phyloP scores from a whole-genome alignment of 2,329 filamentous ascomycete genomes.

The Gyromitra esculenta region DNA sequence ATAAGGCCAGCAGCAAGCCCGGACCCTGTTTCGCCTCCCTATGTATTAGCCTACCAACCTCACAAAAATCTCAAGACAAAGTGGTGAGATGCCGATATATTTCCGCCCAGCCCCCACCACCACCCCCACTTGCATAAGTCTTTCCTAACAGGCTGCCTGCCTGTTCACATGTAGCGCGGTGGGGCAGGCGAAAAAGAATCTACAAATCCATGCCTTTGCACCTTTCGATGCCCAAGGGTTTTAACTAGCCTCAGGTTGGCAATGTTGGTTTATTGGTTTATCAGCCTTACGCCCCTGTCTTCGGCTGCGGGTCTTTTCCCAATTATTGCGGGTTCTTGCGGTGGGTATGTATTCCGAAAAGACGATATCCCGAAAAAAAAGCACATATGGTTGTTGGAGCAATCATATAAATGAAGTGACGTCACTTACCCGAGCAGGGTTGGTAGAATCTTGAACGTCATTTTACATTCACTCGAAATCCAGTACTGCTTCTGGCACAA shows the following conservation, averaged over 20 bases:
- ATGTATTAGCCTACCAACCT: background rate
- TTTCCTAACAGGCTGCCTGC: background rate
- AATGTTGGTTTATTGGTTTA: background rate
- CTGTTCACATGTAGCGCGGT: background rate
- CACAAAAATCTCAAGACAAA: background rate
- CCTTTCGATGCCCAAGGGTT: background rate
- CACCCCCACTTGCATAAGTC: background rate
- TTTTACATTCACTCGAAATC: background rate
- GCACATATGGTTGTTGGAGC: background rate
- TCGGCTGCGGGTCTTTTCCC: background rate
- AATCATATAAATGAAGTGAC: background rate
- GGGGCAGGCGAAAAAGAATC: background rate
- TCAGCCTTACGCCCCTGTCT: background rate
- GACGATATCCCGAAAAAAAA: background rate
- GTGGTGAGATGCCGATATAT: background rate
- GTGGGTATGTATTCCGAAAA: background rate
- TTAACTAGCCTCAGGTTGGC: background rate
- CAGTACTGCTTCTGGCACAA: background rate
- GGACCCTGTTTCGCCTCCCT: background rate
- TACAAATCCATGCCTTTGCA: background rate
- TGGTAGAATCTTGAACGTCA: background rate
- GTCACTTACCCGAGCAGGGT: background rate
- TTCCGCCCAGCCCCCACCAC: background rate
- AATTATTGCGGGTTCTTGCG: background rate
- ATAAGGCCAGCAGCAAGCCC: background rate